Conservation (phyloP, 1,139 yeast genomes). For the Sugiyamaella grinbergsii region DNA sequence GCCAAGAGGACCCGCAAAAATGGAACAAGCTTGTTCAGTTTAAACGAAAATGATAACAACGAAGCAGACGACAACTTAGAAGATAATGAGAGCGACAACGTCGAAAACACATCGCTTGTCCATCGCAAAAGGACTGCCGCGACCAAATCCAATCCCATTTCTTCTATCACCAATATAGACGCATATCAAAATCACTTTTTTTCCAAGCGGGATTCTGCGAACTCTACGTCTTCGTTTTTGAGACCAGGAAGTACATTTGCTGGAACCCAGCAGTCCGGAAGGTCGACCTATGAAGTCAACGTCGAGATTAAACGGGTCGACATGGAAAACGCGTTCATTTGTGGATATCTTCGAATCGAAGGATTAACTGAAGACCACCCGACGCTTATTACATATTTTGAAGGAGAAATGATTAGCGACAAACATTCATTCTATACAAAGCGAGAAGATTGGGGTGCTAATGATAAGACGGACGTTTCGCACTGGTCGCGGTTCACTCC, state of each 20-base stretch:
- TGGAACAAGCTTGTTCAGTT: neutral
- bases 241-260: constrained; percentile 64
- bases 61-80: neutral
- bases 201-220: constrained; percentile 23
- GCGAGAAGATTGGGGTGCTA: constrained; percentile 60
- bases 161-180: constrained; percentile 25
- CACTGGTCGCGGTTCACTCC: constrained; percentile 84
- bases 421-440: constrained; percentile 52
- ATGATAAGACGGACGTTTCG: constrained; percentile 67
- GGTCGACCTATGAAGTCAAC: constrained; percentile 63
- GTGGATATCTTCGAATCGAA: constrained; percentile 78
- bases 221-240: constrained; percentile 38
- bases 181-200: constrained; percentile 22
- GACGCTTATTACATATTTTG: constrained; percentile 81
- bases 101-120: neutral
- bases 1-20: neutral
- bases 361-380: constrained; percentile 80
- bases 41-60: constrained; percentile 1
- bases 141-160: constrained; percentile 7
- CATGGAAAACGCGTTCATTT: constrained; percentile 57
- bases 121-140: constrained; percentile 2
- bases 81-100: neutral
- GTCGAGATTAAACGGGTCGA: constrained; percentile 76
- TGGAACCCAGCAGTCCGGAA: constrained; percentile 77
- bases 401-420: constrained; percentile 79